phyloP scores from a whole-genome alignment of 495 filamentous ascomycete species.

The Penicillium angulare region DNA sequence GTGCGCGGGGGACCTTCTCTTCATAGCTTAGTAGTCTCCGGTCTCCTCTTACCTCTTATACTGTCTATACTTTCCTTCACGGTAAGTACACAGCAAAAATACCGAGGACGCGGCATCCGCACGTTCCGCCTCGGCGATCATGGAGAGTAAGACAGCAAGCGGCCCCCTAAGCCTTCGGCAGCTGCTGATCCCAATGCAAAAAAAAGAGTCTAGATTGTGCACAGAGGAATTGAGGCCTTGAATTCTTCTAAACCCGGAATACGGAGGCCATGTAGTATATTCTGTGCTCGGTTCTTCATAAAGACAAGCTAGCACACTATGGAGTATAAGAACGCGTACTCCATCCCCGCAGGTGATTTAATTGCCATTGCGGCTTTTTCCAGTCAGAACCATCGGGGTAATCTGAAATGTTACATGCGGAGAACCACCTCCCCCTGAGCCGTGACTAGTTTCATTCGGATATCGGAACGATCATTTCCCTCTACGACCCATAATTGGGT shows the following conservation, averaged over 20 bases:
- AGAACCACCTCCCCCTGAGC: neutral
- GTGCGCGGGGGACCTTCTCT: too few species aligned
- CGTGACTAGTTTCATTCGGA: neutral
- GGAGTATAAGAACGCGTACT: too few species aligned
- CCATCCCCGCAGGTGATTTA: too few species aligned
- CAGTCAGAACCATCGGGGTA: too few species aligned
- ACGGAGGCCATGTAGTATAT: too few species aligned
- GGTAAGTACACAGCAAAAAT: too few species aligned
- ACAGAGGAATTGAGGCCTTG: neutral
- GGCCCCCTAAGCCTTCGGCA: neutral
- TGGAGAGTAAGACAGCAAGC: neutral
- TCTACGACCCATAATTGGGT: neutral
- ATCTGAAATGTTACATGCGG: neutral
- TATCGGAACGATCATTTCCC: neutral
- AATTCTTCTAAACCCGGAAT: too few species aligned
- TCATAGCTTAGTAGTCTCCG: too few species aligned
- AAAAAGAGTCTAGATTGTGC: slow-evolving; percentile 13
- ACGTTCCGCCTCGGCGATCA: slow-evolving; percentile 11
- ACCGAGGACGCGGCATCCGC: neutral
- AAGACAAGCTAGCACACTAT: too few species aligned
- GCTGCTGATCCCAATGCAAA: slow-evolving; percentile 14
- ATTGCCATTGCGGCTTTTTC: too few species aligned
- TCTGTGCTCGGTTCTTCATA: too few species aligned
- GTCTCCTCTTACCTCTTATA: neutral
- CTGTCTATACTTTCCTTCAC: neutral